A percentile compares a stretch with the other conserved stretches of the same genome.
Evolutionary conservation across 2,329 filamentous ascomycete genomes (phyloP).

Genomic region (Aspergillus glaucus): DNA sequence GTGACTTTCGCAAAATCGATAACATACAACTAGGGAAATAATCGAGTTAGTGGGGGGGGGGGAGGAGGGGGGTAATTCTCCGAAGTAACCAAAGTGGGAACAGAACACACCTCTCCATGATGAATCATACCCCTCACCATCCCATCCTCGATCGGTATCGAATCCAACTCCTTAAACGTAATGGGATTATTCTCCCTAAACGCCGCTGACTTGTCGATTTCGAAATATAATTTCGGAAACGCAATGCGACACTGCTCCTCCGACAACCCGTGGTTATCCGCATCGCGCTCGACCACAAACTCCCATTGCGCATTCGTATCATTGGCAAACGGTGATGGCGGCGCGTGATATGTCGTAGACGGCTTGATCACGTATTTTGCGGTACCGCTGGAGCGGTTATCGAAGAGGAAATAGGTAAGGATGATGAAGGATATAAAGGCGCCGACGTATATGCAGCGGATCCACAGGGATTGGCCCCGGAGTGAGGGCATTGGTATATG

Average conservation of each 20-base stretch:
- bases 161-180: constrained; percentile 30
- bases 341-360: neutral
- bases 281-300: constrained; percentile 29
- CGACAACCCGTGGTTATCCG: constrained; percentile 31
- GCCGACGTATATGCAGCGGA: constrained; percentile 24
- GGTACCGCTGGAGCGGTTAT: constrained; percentile 10
- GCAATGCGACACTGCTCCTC: constrained; percentile 32
- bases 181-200: constrained; percentile 18
- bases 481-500: constrained; percentile 4
- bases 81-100: neutral
- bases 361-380: constrained; percentile 19
- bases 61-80: neutral
- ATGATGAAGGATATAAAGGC: constrained; percentile 19
- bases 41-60: neutral
- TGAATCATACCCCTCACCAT: constrained; percentile 34
- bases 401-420: constrained; percentile 23
- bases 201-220: constrained; percentile 28
- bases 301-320: constrained; percentile 19
- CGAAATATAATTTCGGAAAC: constrained; percentile 36
- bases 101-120: constrained; percentile 28
- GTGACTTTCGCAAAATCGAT: constrained; percentile 29
- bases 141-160: constrained; percentile 24
- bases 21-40: constrained; percentile 28
- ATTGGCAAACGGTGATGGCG: constrained; percentile 2
- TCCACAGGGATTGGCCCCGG: constrained; percentile 13